A percentile compares a stretch with the other conserved stretches of the same genome.
These are phyloP conservation scores for Nemania serpens DNA, from an alignment of 2,329 filamentous ascomycete species.

Conservation along the genomic window DNA sequence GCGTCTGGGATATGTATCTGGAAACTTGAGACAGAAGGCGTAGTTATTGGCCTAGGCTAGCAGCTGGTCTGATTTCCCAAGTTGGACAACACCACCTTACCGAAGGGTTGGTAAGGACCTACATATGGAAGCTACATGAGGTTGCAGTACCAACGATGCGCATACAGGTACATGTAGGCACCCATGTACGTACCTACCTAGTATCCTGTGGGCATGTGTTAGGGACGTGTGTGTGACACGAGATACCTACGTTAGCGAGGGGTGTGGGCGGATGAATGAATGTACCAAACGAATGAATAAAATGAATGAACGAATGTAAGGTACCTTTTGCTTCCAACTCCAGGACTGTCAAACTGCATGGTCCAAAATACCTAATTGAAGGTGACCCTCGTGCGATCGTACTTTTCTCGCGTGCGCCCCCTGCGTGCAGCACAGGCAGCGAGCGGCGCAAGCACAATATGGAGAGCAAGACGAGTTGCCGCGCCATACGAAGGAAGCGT, in stretches of 20 bases:
- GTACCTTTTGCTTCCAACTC: constrained; percentile 1
- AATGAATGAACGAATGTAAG: background rate
- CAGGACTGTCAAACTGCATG: constrained; percentile 16
- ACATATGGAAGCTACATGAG: constrained; percentile 25
- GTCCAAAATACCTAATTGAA: constrained; percentile 15
- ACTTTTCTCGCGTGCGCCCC: background rate
- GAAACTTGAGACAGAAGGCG: background rate
- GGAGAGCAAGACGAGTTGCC: background rate
- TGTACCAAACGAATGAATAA: too few species aligned
- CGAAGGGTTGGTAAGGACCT: constrained; percentile 30
- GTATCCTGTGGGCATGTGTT: background rate
- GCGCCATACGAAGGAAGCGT: constrained; percentile 19
- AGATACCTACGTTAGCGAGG: background rate
- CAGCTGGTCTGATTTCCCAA: constrained; percentile 6
- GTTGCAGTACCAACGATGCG: constrained; percentile 13
- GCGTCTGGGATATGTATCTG: background rate
- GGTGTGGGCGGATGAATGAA: background rate
- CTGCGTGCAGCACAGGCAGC: background rate
- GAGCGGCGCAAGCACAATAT: constrained; percentile 1
- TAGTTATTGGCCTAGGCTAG: background rate
- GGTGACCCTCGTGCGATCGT: too few species aligned
- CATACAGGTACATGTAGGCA: background rate
- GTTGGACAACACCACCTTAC: constrained; percentile 15
- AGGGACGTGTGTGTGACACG: constrained; percentile 1
- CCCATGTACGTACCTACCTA: background rate